Evolutionary conservation across 805 yeast genomes (phyloP), one percentile per base, ranked within the genome.

Genomic region (Maudiozyma barnettii): DNA sequence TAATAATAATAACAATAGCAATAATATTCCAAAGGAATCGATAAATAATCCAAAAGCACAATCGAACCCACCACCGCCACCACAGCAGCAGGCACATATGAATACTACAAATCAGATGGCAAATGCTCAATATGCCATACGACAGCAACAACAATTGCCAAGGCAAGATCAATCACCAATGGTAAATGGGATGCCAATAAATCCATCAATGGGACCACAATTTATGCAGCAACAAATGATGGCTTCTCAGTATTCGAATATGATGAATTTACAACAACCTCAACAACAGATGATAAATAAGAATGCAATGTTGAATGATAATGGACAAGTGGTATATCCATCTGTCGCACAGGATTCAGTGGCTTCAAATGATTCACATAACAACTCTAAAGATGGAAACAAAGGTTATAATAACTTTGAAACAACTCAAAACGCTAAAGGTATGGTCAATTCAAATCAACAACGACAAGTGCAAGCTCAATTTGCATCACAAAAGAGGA

Each of bases 1-100:
- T 10, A 20, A 39, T 4, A 22, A 3, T 54, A 51, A 33, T 54
- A 51, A n/a, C 57, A 49, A 33, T 54, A 49, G 7, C 18, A 36
- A 19, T 16, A 16, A 36, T 19, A 36, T 16, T 5, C 39, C 20
- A 12, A 36, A 36, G 39, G 22, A 36, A 16, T 7, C 16, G 6
- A 16, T 8, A 12, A 36, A 36, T 33, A 20, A 38, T 13, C 35
- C 31, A 4, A 38, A 36, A 38, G 5, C 29, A n/a, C 40, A 12
- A 22, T 13, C 18, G n/a, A 29, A 33, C 18, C 41, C 23, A 39
- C 43, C 19, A 21, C 39, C 19, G 19, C 43, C 30, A 21, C 43
- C 35, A 37, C 40, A 37, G 21, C 39, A 12, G n/a, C 26, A 9
- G 18, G n/a, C 5, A 33, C 36, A 33, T 4, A 26, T 26, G 30